Conservation (phyloP, 176 grass and related monocot species). For the maize (Zea mays) region Zm-B73-REFERENCE-NAM-5.0 NC_050101.1:41732001-41732500, state of each 20-base stretch:
- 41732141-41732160: not conserved
- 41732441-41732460: not conserved
- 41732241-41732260: not conserved
- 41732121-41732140: no score
- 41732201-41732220: not conserved
- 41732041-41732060: no score
- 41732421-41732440: not conserved
- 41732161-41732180: not conserved
- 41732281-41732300: not conserved
- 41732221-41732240: not conserved
- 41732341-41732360: not conserved
- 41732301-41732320: no score
- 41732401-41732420: not conserved
- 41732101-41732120: no score
- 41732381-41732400: not conserved
- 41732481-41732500: not conserved
- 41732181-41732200: not conserved
- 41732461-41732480: not conserved
- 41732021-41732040: no score
- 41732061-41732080: no score
- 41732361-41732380: no score
- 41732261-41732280: slow-evolving; percentile 6
- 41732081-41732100: no score
- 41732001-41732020: no score
- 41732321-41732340: not conserved